Evolutionary conservation across 495 filamentous ascomycete genomes (phyloP), one percentile per base, ranked within the genome.

Genomic region (Recurvomyces mirabilis): DNA sequence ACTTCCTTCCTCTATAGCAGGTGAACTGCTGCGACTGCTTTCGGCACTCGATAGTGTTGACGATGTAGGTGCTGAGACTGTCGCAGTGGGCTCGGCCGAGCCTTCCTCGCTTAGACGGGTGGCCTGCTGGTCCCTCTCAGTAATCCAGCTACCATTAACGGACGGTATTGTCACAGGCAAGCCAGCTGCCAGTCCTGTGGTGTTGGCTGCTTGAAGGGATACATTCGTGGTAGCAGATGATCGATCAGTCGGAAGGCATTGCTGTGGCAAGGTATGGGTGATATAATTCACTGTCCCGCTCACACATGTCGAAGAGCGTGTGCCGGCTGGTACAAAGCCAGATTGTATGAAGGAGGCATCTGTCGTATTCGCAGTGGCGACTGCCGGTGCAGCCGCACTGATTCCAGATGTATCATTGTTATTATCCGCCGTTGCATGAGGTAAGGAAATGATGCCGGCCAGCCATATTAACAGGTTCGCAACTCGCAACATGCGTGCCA

Each of bases 241-340:
- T 17, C 68, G 67, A 22, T 64, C 57, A 1, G 70, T 73, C 41
- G 67, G 69, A 34, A 84, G 64, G 55, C 84, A 88, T 62, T 83
- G 84, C 62, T 87, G 83, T 36, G 82, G 81, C 28, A 88, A 64
- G 7, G 74, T 74, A 52, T 86, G 79, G 12, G 82, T 86, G 46
- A 89, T 82, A 63, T 87, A 86, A 60, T 89, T 88, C 46, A 82
- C 74, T 3, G 80, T 84, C 48, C 72, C 67, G 46, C 67, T 74
- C 42, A 76, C 72, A 63, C 84, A 88, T 12, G 72, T 74, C 21
- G 55, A 26, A 23, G 18, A 20, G 34, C 5, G 12, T 11, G 34
- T 15, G 19, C 34, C 17, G 22, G 4, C 3, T 4, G 19, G 4
- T 13, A 18, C 14, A 5, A 5, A 15, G 5, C 11, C 15, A 21